A percentile compares a stretch with the other conserved stretches of the same genome.
Conservation (phyloP, 768 basidiomycete genomes). For the Hygrophoropsis aurantiaca region DNA sequence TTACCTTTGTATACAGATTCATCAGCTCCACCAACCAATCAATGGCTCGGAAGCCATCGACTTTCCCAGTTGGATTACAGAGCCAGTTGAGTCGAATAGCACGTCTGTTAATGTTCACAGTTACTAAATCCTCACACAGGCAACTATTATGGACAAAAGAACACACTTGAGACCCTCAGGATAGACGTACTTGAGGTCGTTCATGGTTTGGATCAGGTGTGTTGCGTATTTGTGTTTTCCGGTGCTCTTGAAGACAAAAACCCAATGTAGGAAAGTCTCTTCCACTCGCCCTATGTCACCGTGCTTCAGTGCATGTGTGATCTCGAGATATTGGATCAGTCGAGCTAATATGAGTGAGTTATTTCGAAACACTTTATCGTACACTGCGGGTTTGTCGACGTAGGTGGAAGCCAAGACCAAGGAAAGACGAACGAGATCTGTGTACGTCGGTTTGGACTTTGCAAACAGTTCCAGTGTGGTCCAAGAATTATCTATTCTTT, state of each 20-base stretch:
- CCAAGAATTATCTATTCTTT: slow-evolving; percentile 10
- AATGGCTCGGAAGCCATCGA: slow-evolving; percentile 27
- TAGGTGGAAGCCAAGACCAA: slow-evolving; percentile 16
- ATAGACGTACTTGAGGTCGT: slow-evolving; percentile 24
- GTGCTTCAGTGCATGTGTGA: slow-evolving; percentile 28
- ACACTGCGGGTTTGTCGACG: slow-evolving; percentile 3
- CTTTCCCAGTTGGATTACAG: slow-evolving; percentile 36
- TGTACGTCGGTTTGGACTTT: slow-evolving; percentile 23
- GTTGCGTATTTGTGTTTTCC: slow-evolving; percentile 35
- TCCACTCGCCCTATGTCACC: slow-evolving; percentile 32
- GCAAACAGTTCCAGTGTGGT: slow-evolving; percentile 30
- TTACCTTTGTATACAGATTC: slow-evolving; percentile 47
- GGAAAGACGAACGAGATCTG: slow-evolving; percentile 25
- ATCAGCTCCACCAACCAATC: slow-evolving; percentile 44
- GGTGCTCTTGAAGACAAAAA: slow-evolving; percentile 21
- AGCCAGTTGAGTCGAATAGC: slow-evolving; percentile 25
- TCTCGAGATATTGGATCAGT: slow-evolving; percentile 39
- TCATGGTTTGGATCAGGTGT: slow-evolving; percentile 23
- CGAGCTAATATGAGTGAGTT: slow-evolving; percentile 26
- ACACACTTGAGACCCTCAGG: slow-evolving; percentile 13
- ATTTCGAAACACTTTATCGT: slow-evolving; percentile 33
- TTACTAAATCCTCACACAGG: background rate
- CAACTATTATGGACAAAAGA: background rate
- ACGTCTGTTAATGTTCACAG: background rate
- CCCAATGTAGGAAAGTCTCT: slow-evolving; percentile 21